These are phyloP conservation scores for Hepatocystis sp. DNA, from an alignment of 169 alveolate genomes.

Conservation along the genomic window DNA sequence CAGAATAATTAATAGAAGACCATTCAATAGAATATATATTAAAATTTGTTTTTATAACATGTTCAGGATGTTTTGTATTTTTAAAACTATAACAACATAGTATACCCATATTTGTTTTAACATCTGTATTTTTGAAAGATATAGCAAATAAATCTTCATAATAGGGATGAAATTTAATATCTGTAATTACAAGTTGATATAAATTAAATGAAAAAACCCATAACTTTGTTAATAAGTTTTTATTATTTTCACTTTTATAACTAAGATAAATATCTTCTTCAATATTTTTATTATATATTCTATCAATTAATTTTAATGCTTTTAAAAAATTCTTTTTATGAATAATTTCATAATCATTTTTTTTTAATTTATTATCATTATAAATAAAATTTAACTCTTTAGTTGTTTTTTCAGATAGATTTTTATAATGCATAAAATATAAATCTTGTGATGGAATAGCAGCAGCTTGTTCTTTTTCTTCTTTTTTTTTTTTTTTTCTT, in stretches of 20 bases:
- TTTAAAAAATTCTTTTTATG: constrained; percentile 40
- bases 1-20: constrained; percentile 36
- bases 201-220: constrained; percentile 41
- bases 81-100: constrained; percentile 70
- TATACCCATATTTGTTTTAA: constrained; percentile 64
- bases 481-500: constrained; percentile 30
- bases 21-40: constrained; percentile 69
- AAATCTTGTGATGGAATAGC: constrained; percentile 44
- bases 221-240: constrained; percentile 61
- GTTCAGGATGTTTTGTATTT: constrained; percentile 73
- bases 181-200: constrained; percentile 60
- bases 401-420: constrained; percentile 24
- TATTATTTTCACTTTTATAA: constrained; percentile 57
- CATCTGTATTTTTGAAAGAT: constrained; percentile 63
- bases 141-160: constrained; percentile 77
- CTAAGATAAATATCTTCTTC: constrained; percentile 71
- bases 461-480: constrained; percentile 24
- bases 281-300: constrained; percentile 73
- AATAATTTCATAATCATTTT: constrained; percentile 30
- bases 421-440: constrained; percentile 63
- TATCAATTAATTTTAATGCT: constrained; percentile 75
- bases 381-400: constrained; percentile 60
- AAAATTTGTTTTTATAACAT: constrained; percentile 41
- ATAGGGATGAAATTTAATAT: constrained; percentile 67
- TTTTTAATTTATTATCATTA: constrained; percentile 48